Evolutionary conservation across 805 yeast species (phyloP), one percentile per base, ranked within the genome.

Genomic region (Sugiyamaella floridensis): DNA sequence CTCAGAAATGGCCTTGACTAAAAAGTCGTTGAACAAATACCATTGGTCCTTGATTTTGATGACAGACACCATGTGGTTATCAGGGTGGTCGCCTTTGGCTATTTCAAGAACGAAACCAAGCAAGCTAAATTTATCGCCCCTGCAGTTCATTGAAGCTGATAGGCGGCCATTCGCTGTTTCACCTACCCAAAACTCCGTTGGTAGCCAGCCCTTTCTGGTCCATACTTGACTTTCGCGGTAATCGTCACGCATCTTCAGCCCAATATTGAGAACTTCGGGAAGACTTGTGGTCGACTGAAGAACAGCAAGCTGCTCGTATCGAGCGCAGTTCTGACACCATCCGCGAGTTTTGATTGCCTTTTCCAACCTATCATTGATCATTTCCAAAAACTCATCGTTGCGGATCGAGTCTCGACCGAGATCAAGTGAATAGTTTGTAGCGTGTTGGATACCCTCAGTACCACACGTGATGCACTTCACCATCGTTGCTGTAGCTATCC

Each of bases 11-110:
- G 81, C 83, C 60, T 81, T 78, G 14, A 90, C 98, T 58, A 93
- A 71, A 68, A 92, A 93, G 67, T 93, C 98, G 64, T 93, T 93
- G 67, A 93, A 89, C 63, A 93, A 67, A 62, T 76, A 81, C 99
- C 99, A 93, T 29, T 66, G 51, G 15, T 56, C 60, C 9, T 54
- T 59, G 34, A 66, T 58, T 9, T 63, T 58, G 19, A 70, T 56
- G 4, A 69, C 55, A 4, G 74, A 60, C 16, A 73, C 73, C 43
- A 66, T 58, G 47, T 73, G 76, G 10, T 57, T 58, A 32, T 64
- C 67, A 2, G 60, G 55, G 7, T 59, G 60, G 6, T 62, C 60
- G 15, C 48, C 52, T 18, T 48, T 50, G 14, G 61, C 20, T 10
- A 72, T 61, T 50, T 71, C 73, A 7, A 67, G 66, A 6, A 70